phyloP scores from a whole-genome alignment of 805 yeast species.

The Zygoascus flipseniorum region DNA sequence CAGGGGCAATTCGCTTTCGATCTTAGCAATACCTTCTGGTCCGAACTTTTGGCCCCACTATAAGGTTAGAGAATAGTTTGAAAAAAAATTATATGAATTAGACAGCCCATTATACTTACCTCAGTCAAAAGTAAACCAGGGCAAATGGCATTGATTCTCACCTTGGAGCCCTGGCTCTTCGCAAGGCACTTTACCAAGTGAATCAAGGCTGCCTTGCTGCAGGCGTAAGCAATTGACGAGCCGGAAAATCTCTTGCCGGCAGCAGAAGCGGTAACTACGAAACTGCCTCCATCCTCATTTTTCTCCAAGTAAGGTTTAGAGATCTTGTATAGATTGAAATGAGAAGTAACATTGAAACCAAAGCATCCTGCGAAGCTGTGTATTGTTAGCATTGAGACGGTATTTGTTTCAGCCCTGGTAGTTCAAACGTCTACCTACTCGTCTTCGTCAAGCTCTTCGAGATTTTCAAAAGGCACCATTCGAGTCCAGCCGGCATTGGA shows the following conservation, averaged over 20 bases:
- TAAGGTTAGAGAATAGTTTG: neutral
- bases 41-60: constrained; percentile 25
- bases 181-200: constrained; percentile 24
- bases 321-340: constrained; percentile 27
- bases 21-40: constrained; percentile 13
- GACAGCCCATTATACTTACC: neutral
- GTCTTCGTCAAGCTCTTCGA: constrained; percentile 25
- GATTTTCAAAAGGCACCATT: constrained; percentile 22
- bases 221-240: constrained; percentile 32
- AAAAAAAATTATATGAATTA: no score
- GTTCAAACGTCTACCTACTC: neutral
- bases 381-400: neutral
- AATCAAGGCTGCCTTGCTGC: constrained; percentile 27
- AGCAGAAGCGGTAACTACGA: constrained; percentile 33
- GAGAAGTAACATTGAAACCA: constrained; percentile 26
- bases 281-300: constrained; percentile 29
- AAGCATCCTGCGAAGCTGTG: constrained; percentile 20
- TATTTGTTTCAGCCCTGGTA: neutral
- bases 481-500: constrained; percentile 31
- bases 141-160: constrained; percentile 17
- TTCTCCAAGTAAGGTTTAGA: constrained; percentile 25
- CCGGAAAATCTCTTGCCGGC: constrained; percentile 29
- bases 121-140: constrained; percentile 21
- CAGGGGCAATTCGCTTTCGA: constrained; percentile 11
- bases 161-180: constrained; percentile 17